Evolutionary conservation across 2,329 filamentous ascomycete species (phyloP), one percentile per base, ranked within the genome.

Genomic region (Parascedosporium putredinis): DNA sequence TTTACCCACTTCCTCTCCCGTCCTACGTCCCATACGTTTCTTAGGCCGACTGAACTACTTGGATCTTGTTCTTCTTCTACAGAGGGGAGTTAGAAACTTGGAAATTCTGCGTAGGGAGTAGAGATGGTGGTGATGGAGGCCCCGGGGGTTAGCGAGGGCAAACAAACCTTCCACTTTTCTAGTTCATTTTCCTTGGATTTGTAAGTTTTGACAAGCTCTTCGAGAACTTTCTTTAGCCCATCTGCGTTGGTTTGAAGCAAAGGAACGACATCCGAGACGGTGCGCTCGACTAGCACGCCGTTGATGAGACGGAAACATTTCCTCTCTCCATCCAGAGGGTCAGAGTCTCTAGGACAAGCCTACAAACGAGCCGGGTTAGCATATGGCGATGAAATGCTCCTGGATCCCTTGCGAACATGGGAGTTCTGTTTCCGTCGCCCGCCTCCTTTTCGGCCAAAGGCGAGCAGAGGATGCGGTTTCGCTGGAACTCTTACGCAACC

Each of bases 251-350:
- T 97, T 70, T 88, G 84, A 53, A 98, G 75, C 23, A 88, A 86
- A 5, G 93, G 93, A 50, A 95, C 75, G 10, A 98, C 88, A 66
- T 97, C 93, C 66, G 88, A 78, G 57, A 98, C 88, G 14, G 91
- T 97, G 58, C 90, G 79, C 72, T 98, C 93, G 49, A 95, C 88
- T 52, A 98, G 73, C 22, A 97, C 90, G 43, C 93, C 93, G 66
- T 98, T 97, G 66, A 98, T 94, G 79, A 98, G 88, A 59, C 93
- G 90, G 71, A 97, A 98, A 70, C 91, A 97, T 72, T 96, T 98
- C 60, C 93, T 86, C 57, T 95, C 86, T 55, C 75, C 78, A 1
- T 87, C 76, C 22, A 97, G 78, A 43, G 90, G 90, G 52, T 84
- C 78, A 98, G 72, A 3, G 91, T 97, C 63, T 97, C 91, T 47